Evolutionary conservation across 2,329 filamentous ascomycete species (phyloP).

Genomic region (Exophiala calicioides): DNA sequence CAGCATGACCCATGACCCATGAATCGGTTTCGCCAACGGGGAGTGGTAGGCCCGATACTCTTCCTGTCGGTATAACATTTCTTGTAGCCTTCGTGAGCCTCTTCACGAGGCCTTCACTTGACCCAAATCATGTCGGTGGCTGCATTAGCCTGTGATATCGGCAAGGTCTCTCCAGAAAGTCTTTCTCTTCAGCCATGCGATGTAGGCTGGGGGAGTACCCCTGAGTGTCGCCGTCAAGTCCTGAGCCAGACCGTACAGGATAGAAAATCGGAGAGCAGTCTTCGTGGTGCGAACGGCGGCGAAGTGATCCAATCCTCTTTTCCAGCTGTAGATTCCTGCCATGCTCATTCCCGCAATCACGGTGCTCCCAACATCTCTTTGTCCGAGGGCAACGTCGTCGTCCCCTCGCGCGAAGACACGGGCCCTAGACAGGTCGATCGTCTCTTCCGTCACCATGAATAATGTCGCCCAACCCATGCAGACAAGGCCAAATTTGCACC

Average conservation of each 20-base stretch:
- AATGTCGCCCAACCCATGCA: slow-evolving; percentile 71
- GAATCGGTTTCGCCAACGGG: no score
- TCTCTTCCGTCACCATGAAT: slow-evolving; percentile 81
- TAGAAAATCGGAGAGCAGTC: slow-evolving; percentile 74
- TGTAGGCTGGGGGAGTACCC: slow-evolving; percentile 66
- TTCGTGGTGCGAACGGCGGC: slow-evolving; percentile 76
- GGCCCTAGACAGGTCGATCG: slow-evolving; percentile 72
- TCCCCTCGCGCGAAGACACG: slow-evolving; percentile 75
- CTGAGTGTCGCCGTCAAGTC: slow-evolving; percentile 69
- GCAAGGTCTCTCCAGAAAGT: background rate
- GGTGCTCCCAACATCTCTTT: slow-evolving; percentile 76
- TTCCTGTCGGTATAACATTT: no score
- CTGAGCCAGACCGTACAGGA: slow-evolving; percentile 78
- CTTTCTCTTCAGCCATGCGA: slow-evolving; percentile 59
- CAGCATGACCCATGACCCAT: no score
- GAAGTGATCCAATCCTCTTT: slow-evolving; percentile 77
- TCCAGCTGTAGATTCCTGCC: slow-evolving; percentile 81
- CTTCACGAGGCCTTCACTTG: background rate
- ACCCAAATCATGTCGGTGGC: background rate
- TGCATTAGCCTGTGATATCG: slow-evolving; percentile 1
- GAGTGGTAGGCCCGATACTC: no score
- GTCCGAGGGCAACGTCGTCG: slow-evolving; percentile 66
- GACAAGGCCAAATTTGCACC: slow-evolving; percentile 69
- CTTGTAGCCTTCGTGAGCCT: background rate
- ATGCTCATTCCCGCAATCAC: slow-evolving; percentile 80